Conservation (phyloP, 208 protist species). For the Angomonas deanei region DNA sequence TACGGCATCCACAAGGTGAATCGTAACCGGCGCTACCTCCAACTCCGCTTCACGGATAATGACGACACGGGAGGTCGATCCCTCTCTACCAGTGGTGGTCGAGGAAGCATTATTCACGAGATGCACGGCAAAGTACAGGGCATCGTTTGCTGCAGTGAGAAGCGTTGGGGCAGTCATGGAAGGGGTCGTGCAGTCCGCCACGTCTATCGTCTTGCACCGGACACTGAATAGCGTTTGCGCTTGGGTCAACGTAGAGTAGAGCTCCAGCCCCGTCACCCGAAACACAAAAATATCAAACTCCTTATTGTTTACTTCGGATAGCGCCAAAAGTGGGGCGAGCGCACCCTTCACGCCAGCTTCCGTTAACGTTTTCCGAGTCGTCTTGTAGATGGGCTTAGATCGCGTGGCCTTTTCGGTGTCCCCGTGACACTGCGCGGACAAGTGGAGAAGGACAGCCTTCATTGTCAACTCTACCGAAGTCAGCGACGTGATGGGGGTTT, state of each 20-base stretch:
- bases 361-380: no score
- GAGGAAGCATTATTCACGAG: neutral
- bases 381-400: no score
- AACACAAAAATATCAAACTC: constrained; percentile 63
- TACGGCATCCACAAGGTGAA: constrained; percentile 54
- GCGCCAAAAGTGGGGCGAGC: neutral
- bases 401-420: no score
- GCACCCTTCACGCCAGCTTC: no score
- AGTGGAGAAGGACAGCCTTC: neutral
- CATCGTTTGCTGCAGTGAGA: constrained; percentile 16
- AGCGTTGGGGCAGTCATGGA: constrained; percentile 18
- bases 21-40: constrained; percentile 22
- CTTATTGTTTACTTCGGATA: constrained; percentile 1
- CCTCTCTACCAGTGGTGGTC: neutral
- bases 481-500: neutral
- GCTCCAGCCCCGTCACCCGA: constrained; percentile 34
- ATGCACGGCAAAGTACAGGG: neutral
- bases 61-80: constrained; percentile 17
- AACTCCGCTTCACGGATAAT: constrained; percentile 33
- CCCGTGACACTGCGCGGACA: neutral
- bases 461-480: neutral
- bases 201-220: constrained; percentile 30
- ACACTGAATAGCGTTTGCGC: constrained; percentile 37
- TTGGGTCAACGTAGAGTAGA: constrained; percentile 34
- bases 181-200: constrained; percentile 54